A percentile compares a stretch with the other conserved stretches of the same genome.
phyloP scores from a whole-genome alignment of 352 stramenopile species.

The Globisporangium uncinulatum region DNA sequence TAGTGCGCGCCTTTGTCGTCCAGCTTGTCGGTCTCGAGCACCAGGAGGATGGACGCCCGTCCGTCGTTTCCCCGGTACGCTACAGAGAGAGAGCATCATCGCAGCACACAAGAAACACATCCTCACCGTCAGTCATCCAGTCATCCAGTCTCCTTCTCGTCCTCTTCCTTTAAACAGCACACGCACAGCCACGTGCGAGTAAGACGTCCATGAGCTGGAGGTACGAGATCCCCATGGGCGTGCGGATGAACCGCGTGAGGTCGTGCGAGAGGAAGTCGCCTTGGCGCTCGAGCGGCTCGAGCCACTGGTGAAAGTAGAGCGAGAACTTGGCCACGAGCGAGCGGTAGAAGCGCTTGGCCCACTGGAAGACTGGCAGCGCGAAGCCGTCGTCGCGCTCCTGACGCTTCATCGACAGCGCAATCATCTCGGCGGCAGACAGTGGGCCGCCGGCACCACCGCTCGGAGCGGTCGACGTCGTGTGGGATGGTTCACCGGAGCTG shows the following conservation, averaged over 20 bases:
- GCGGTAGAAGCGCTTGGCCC: slow-evolving; percentile 77
- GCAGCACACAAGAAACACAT: background rate
- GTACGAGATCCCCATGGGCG: slow-evolving; percentile 74
- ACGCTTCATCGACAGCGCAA: slow-evolving; percentile 63
- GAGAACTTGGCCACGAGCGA: slow-evolving; percentile 81
- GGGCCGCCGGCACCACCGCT: background rate
- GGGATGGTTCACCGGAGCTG: background rate
- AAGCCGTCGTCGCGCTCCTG: slow-evolving; percentile 77
- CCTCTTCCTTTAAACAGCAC: background rate
- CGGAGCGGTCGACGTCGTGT: background rate
- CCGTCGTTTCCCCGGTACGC: slow-evolving; percentile 45
- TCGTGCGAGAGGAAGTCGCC: slow-evolving; percentile 55
- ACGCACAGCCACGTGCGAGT: slow-evolving; percentile 58
- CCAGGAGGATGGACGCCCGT: slow-evolving; percentile 52
- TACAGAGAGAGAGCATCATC: slow-evolving; percentile 15
- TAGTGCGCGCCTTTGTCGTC: slow-evolving; percentile 73
- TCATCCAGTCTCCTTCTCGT: background rate
- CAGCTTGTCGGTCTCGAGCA: slow-evolving; percentile 72
- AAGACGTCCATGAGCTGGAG: slow-evolving; percentile 78
- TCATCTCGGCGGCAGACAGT: slow-evolving; percentile 69
- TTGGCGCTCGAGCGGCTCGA: slow-evolving; percentile 63
- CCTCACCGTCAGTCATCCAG: background rate
- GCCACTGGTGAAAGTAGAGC: slow-evolving; percentile 78
- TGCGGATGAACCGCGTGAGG: slow-evolving; percentile 69
- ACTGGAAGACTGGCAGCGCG: slow-evolving; percentile 73